Evolutionary conservation across 83 land plant species (phyloP).

Genomic region (Picea engelmannii): DNA sequence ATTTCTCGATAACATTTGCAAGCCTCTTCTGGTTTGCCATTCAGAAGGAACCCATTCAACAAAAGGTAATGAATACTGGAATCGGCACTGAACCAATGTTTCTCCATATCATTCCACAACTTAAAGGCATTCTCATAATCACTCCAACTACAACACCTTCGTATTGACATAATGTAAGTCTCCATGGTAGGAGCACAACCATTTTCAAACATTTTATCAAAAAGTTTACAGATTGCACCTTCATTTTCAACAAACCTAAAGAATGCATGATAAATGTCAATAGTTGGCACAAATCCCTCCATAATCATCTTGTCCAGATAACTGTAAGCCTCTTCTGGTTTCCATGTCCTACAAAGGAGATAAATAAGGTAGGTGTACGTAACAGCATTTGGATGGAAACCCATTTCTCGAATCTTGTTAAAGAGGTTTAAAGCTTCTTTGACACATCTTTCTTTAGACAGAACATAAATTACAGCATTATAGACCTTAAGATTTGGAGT

Average conservation of each 20-base stretch:
- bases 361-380: constrained; percentile 51
- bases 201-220: constrained; percentile 37
- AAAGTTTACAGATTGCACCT: constrained; percentile 33
- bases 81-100: constrained; percentile 24
- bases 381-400: constrained; percentile 41
- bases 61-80: constrained; percentile 29
- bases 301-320: constrained; percentile 39
- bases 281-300: constrained; percentile 31
- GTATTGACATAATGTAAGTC: constrained; percentile 41
- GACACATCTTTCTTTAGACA: constrained; percentile 56
- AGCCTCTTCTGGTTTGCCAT: constrained; percentile 36
- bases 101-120: constrained; percentile 50
- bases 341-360: constrained; percentile 47
- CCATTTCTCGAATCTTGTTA: constrained; percentile 41
- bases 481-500: constrained; percentile 40
- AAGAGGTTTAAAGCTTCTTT: constrained; percentile 54
- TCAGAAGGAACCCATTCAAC: constrained; percentile 32
- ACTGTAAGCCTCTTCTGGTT: constrained; percentile 42
- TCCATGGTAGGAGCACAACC: constrained; percentile 39
- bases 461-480: constrained; percentile 54
- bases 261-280: constrained; percentile 52
- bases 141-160: constrained; percentile 32
- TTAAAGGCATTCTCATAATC: constrained; percentile 42
- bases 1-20: constrained; percentile 48
- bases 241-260: constrained; percentile 24